Evolutionary conservation across 208 protist species (phyloP).

Genomic region (Angomonas deanei): DNA sequence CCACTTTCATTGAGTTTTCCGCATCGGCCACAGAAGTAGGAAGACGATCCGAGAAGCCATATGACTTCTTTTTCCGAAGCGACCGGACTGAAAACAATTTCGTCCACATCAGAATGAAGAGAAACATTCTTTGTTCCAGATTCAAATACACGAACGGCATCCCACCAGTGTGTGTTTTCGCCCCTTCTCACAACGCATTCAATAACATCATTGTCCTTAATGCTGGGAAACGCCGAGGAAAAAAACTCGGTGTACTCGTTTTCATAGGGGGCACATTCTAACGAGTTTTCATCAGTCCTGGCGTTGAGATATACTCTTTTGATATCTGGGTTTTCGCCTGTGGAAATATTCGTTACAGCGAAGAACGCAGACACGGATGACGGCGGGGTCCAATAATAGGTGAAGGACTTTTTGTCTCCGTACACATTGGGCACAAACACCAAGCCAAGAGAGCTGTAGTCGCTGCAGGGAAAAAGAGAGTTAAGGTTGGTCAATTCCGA

Average conservation of each 20-base stretch:
- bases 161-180: conserved; percentile 84
- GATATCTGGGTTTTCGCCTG: too few relatives aligned
- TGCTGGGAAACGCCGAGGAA: conserved; percentile 29
- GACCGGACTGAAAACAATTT: conserved; percentile 60
- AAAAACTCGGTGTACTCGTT: conserved; percentile 68
- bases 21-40: conserved; percentile 69
- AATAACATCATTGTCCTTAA: conserved; percentile 36
- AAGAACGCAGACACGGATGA: conserved; percentile 45
- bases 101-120: conserved; percentile 45
- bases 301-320: too few relatives aligned
- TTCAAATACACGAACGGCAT: conserved; percentile 47
- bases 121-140: conserved; percentile 15
- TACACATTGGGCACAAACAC: conserved; percentile 44
- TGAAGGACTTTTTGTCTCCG: conserved; percentile 4
- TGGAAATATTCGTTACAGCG: conserved; percentile 26
- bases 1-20: conserved; percentile 71
- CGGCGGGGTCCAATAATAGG: conserved; percentile 57
- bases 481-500: not conserved
- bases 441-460: conserved; percentile 52
- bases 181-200: conserved; percentile 61
- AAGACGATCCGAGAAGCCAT: conserved; percentile 56
- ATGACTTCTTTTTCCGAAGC: conserved; percentile 67
- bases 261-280: conserved; percentile 44
- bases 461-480: not conserved
- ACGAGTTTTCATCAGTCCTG: too few relatives aligned